phyloP scores from a whole-genome alignment of 2,329 filamentous ascomycete species.

The Arthrobotrys megalospora region DNA sequence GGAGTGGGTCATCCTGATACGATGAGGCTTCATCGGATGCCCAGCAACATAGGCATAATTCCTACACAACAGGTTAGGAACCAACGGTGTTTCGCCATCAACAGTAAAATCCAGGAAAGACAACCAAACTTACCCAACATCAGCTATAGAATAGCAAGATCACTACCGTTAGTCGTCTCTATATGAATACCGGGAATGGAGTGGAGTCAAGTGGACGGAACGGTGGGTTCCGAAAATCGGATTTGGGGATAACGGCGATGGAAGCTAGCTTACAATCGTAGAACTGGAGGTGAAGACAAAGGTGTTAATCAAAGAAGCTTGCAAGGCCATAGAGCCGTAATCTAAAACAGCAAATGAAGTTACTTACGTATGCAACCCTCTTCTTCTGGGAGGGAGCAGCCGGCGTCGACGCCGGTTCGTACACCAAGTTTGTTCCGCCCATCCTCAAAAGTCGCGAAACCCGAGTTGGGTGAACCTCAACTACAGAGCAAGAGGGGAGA shows the following conservation, averaged over 20 bases:
- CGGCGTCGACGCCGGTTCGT: conserved; percentile 58
- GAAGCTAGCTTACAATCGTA: conserved; percentile 64
- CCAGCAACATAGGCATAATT: conserved; percentile 75
- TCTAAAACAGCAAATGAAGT: not conserved
- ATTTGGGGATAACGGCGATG: conserved; percentile 27
- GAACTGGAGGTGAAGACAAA: conserved; percentile 60
- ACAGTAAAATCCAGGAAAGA: not conserved
- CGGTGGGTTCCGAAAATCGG: conserved; percentile 8
- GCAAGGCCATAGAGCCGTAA: conserved; percentile 19
- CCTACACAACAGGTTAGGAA: conserved; percentile 65
- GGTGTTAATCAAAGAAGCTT: not conserved
- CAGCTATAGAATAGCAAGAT: conserved; percentile 58
- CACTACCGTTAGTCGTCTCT: conserved; percentile 49
- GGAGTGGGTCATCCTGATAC: conserved; percentile 77
- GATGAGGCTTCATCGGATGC: conserved; percentile 75
- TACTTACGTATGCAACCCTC: conserved; percentile 64
- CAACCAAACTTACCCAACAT: conserved; percentile 63
- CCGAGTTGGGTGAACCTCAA: conserved; percentile 33
- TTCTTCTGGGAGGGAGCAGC: conserved; percentile 62
- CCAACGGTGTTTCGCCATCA: not conserved
- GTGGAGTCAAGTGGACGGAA: not conserved
- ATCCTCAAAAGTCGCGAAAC: conserved; percentile 44
- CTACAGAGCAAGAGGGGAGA: conserved; percentile 8
- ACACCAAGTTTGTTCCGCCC: conserved; percentile 55
- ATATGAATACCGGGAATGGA: conserved; percentile 2